Conservation (phyloP, 1,284 basidiomycete genomes). For the Heterobasidion parviporum region DNA sequence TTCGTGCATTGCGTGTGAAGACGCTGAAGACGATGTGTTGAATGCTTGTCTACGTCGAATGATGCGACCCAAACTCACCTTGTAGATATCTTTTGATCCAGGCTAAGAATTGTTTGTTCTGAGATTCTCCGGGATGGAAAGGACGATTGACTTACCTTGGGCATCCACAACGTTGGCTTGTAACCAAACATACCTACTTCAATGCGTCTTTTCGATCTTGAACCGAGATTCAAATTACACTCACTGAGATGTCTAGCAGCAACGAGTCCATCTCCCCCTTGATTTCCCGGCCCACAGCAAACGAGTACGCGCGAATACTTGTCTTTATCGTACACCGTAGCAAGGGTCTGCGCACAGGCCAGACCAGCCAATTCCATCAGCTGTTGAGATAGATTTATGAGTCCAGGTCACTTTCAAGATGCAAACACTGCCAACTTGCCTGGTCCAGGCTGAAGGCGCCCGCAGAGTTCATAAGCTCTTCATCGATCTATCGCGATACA, state of each 20-base stretch:
- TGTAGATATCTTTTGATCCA: slow-evolving; percentile 84
- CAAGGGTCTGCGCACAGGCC: slow-evolving; percentile 87
- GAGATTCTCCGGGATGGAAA: too few species aligned
- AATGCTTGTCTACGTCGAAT: too few species aligned
- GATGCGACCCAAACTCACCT: slow-evolving; percentile 30
- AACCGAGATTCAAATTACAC: slow-evolving; percentile 12
- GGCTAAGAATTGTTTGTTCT: slow-evolving; percentile 43
- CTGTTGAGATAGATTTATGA: slow-evolving; percentile 28
- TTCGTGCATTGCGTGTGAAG: slow-evolving; percentile 85
- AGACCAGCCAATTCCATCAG: slow-evolving; percentile 99
- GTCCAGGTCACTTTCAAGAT: not conserved
- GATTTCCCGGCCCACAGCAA: slow-evolving; percentile 95
- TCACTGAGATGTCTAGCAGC: slow-evolving; percentile 89
- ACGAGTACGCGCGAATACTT: slow-evolving; percentile 75
- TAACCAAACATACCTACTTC: slow-evolving; percentile 81
- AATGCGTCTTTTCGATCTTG: not conserved
- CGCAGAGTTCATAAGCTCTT: slow-evolving; percentile 78
- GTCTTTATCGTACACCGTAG: slow-evolving; percentile 63
- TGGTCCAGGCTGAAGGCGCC: slow-evolving; percentile 92
- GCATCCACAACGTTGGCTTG: slow-evolving; percentile 80
- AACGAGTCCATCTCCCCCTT: slow-evolving; percentile 96
- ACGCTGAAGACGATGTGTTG: slow-evolving; percentile 33
- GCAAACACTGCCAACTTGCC: slow-evolving; percentile 28
- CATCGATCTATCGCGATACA: slow-evolving; percentile 62
- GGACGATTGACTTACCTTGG: slow-evolving; percentile 63